Conservation (phyloP, 129 eudicot genomes). For the Mikania micrantha region DNA sequence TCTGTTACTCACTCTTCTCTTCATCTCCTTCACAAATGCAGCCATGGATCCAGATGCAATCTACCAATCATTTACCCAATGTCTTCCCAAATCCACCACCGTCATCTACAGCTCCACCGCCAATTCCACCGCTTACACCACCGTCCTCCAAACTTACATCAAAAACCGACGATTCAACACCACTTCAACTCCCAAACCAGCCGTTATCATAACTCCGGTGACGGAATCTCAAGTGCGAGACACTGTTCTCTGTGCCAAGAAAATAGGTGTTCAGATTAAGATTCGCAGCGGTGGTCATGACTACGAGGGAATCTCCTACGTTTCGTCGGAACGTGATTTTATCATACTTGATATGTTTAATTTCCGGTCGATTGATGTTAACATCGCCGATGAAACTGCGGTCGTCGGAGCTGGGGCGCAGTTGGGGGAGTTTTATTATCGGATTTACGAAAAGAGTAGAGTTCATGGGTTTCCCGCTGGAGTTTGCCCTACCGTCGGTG, state of each 20-base stretch:
- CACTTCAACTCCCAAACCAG: constrained; percentile 20
- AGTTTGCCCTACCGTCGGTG: constrained; percentile 50
- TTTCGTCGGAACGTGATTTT: constrained; percentile 26
- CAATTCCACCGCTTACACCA: constrained; percentile 13
- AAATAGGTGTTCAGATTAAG: constrained; percentile 22
- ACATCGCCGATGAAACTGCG: constrained; percentile 23
- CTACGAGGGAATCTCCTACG: constrained; percentile 46
- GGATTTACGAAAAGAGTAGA: constrained; percentile 33
- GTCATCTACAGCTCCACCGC: constrained; percentile 22
- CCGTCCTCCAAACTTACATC: constrained; percentile 24
- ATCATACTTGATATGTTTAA: constrained; percentile 45
- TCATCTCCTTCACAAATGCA: neutral
- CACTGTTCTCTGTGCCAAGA: constrained; percentile 23
- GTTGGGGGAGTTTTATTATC: constrained; percentile 43
- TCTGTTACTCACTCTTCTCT: constrained; percentile 6
- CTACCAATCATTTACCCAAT: constrained; percentile 21
- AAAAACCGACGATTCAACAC: constrained; percentile 26
- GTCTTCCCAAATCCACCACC: constrained; percentile 15
- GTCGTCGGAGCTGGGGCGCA: constrained; percentile 44
- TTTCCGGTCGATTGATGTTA: constrained; percentile 22
- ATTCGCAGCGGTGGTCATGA: constrained; percentile 55
- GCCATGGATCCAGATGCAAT: constrained; percentile 14
- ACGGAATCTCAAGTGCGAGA: constrained; percentile 27
- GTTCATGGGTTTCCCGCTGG: constrained; percentile 45
- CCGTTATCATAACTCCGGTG: constrained; percentile 23